Evolutionary conservation across 2,329 filamentous ascomycete genomes (phyloP), one percentile per base, ranked within the genome.

Genomic region (Fusarium nelsonii): DNA sequence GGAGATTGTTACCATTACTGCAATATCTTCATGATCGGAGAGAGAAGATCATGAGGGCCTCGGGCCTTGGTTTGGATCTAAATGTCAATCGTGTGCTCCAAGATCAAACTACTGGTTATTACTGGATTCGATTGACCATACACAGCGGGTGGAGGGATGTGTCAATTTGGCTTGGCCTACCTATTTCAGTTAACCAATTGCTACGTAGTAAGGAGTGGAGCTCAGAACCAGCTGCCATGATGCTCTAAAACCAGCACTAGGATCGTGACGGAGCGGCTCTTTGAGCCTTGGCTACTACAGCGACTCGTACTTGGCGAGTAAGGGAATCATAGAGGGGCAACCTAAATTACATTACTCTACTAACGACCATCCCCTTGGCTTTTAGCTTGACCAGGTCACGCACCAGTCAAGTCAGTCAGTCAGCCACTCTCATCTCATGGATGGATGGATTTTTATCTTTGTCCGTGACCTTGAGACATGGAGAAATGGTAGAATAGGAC

Each of bases 201-300:
- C 23, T 23, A 3, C 23, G 23, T 23, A 23, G 23, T 23, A 23
- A 23, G 23, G 23, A 23, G 6, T 6, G 23, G 23, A 37, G 39
- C 39, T 33, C 34, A 37, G 50, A 26, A 44, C n/a, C n/a, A 41
- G 26, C 39, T 46, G 23, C 20, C 30, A 40, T 48, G 45, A 39
- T 33, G 41, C 46, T 54, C 46, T 39, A 53, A 58, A 71, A 61
- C 60, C 51, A 72, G 67, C 70, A 73, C 72, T 74, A 74, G 72
- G 66, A 74, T 74, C 69, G 72, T 67, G 70, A 74, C 63, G 58
- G 72, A 74, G 70, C 69, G 63, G 70, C 72, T 74, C 68, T 73
- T 72, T 72, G 64, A 63, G 68, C 53, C 72, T 69, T 73, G 66
- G 58, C 72, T 68, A 53, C 39, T 23, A 36, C 16, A 49, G 66